These are phyloP conservation scores for Fusarium vanettenii DNA, from an alignment of 2,329 filamentous ascomycete species.

Conservation along the genomic window DNA sequence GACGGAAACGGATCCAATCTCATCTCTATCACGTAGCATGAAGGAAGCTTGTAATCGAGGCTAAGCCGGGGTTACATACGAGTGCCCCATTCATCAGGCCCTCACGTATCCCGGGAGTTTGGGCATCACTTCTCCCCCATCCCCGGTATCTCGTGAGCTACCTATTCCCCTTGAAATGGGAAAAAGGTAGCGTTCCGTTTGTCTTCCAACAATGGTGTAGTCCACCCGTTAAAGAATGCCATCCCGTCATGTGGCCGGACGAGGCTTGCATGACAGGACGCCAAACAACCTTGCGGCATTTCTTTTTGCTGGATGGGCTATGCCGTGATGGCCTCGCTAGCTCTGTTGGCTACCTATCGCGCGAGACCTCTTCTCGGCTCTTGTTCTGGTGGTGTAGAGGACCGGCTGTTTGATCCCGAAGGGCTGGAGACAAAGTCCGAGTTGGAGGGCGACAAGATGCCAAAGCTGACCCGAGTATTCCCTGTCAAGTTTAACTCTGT, in stretches of 20 bases:
- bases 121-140: conserved; percentile 20
- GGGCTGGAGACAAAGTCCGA: neutral
- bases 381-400: neutral
- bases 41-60: neutral
- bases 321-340: neutral
- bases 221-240: conserved; percentile 5
- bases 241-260: conserved; percentile 23
- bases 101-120: conserved; percentile 15
- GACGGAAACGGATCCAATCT: neutral
- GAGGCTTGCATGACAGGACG: conserved; percentile 20
- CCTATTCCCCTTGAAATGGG: neutral
- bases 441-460: neutral
- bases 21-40: neutral
- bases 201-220: neutral
- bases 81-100: conserved; percentile 22
- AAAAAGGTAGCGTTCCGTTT: neutral
- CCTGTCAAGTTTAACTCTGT: neutral
- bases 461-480: neutral
- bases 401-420: conserved; percentile 1
- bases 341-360: neutral
- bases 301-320: conserved; percentile 2
- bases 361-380: neutral
- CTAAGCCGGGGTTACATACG: neutral
- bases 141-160: neutral
- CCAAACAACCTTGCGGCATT: conserved; percentile 5